Percentiles rank a stretch among this genome's conserved stretches.
These are phyloP conservation scores for Candida tetrigidarum DNA, from an alignment of 1,139 yeast species.

Conservation along the genomic window DNA sequence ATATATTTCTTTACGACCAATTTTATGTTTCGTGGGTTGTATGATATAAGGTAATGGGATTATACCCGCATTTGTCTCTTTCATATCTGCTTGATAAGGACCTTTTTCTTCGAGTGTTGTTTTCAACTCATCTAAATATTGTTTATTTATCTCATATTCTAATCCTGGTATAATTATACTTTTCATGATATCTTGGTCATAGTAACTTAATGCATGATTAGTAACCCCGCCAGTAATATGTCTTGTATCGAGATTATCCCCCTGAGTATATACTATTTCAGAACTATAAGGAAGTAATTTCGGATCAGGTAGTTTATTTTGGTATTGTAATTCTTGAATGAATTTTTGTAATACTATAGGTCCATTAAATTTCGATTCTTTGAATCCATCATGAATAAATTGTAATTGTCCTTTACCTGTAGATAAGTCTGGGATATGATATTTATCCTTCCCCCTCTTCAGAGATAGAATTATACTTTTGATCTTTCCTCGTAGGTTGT, in stretches of 20 bases:
- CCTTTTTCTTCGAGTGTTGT: slow-evolving; percentile 36
- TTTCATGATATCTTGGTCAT: slow-evolving; percentile 39
- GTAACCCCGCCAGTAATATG: slow-evolving; percentile 11
- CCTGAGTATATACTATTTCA: slow-evolving; percentile 10
- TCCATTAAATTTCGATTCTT: slow-evolving; percentile 13
- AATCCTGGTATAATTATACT: slow-evolving; percentile 40
- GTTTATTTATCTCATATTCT: slow-evolving; percentile 39
- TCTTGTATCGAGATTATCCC: slow-evolving; percentile 9
- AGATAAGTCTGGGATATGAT: background rate
- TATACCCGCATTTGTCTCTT: slow-evolving; percentile 37
- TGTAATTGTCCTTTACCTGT: background rate
- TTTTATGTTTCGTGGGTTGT: slow-evolving; percentile 28
- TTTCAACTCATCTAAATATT: slow-evolving; percentile 25
- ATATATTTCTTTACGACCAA: slow-evolving; percentile 31
- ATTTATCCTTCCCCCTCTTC: background rate
- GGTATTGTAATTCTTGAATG: slow-evolving; percentile 32
- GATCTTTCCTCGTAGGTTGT: slow-evolving; percentile 14
- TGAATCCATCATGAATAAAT: slow-evolving; percentile 15
- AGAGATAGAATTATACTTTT: slow-evolving; percentile 4
- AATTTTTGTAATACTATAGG: slow-evolving; percentile 27
- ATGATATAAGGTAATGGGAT: slow-evolving; percentile 32
- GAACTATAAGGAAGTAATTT: slow-evolving; percentile 36
- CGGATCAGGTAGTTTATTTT: slow-evolving; percentile 37
- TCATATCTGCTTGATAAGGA: slow-evolving; percentile 38
- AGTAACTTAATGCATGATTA: slow-evolving; percentile 19